phyloP scores from a whole-genome alignment of 2,329 filamentous ascomycete species.

The Xylaria hypoxylon region DNA sequence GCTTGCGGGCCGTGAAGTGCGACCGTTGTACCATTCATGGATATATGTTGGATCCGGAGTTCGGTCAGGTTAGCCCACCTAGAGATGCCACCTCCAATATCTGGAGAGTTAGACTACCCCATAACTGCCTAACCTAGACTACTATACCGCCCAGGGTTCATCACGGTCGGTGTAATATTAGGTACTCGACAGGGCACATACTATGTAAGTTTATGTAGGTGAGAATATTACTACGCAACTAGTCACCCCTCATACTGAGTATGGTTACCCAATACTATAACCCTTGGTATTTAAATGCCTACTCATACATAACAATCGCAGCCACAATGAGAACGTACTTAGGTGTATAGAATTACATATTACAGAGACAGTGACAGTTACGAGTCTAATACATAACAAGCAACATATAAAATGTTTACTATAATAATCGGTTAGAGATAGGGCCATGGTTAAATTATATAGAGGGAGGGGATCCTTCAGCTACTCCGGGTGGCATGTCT shows the following conservation, averaged over 20 bases:
- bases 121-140: not conserved
- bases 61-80: constrained; percentile 20
- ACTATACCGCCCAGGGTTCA: not conserved
- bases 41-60: constrained; percentile 25
- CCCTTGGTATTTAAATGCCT: too few species aligned
- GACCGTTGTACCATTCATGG: constrained; percentile 26
- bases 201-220: not conserved
- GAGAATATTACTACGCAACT: not conserved
- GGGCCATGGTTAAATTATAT: not conserved
- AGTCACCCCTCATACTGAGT: too few species aligned
- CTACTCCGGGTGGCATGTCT: not conserved
- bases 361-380: too few species aligned
- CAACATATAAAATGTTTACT: not conserved
- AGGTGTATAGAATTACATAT: too few species aligned
- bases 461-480: not conserved
- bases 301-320: not conserved
- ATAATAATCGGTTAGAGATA: too few species aligned
- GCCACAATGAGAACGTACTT: too few species aligned
- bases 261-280: too few species aligned
- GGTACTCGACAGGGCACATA: not conserved
- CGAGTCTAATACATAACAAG: too few species aligned
- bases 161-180: not conserved
- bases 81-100: constrained; percentile 3
- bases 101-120: not conserved
- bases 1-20: constrained; percentile 24